phyloP scores from a whole-genome alignment of 2,329 filamentous ascomycete genomes.

The Penicillium sumatraense region DNA sequence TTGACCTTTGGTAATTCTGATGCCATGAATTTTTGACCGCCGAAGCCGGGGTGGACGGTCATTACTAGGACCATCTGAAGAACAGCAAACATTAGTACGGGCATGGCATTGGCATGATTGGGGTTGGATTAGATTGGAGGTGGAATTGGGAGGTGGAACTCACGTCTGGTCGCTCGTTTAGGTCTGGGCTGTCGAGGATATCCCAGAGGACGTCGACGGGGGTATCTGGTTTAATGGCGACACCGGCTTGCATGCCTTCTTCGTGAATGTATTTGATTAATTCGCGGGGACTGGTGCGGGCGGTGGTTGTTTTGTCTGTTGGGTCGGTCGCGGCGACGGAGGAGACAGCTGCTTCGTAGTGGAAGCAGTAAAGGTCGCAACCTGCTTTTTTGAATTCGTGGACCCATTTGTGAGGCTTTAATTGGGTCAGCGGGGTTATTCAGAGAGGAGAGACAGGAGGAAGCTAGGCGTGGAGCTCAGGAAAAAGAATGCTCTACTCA shows the following conservation, averaged over 20 bases:
- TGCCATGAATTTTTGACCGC: conserved; percentile 98
- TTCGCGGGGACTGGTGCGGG: conserved; percentile 79
- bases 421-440: background rate
- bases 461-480: too few species aligned
- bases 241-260: conserved; percentile 83
- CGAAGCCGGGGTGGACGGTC: conserved; percentile 97
- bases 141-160: conserved; percentile 43
- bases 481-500: too few species aligned
- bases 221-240: conserved; percentile 94
- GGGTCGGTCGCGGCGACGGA: conserved; percentile 84
- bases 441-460: background rate
- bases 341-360: conserved; percentile 90
- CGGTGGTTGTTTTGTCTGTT: conserved; percentile 65
- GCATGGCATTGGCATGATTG: too few species aligned
- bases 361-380: conserved; percentile 99
- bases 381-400: conserved; percentile 91
- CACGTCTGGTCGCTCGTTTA: conserved; percentile 85
- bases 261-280: conserved; percentile 91
- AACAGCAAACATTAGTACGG: conserved; percentile 3
- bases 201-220: conserved; percentile 91
- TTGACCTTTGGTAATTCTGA: conserved; percentile 92
- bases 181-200: conserved; percentile 73
- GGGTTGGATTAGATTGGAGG: background rate
- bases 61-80: conserved; percentile 94
- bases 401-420: conserved; percentile 95